phyloP scores from a whole-genome alignment of 2,329 filamentous ascomycete species.

The Torrubiellomyces zombiae region DNA sequence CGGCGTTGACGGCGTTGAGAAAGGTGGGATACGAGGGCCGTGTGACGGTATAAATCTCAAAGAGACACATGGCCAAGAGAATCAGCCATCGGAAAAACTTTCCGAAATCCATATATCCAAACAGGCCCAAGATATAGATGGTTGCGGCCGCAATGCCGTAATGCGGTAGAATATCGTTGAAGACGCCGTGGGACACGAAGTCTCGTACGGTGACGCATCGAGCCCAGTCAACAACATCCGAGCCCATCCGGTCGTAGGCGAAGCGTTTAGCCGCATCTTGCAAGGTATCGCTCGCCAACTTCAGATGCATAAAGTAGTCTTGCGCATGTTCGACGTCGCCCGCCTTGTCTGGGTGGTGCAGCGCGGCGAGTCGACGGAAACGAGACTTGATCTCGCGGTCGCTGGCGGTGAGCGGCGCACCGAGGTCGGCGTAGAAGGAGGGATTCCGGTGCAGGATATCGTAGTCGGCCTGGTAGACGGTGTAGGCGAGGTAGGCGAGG shows the following conservation, averaged over 20 bases:
- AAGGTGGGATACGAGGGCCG: slow-evolving; percentile 32
- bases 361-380: slow-evolving; percentile 59
- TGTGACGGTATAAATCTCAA: slow-evolving; percentile 40
- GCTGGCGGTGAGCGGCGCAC: slow-evolving; percentile 48
- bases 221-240: slow-evolving; percentile 49
- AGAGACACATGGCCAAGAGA: slow-evolving; percentile 32
- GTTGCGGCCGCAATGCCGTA: slow-evolving; percentile 39
- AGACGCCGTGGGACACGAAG: slow-evolving; percentile 47
- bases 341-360: slow-evolving; percentile 76
- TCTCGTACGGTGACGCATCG: slow-evolving; percentile 54
- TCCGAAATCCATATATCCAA: slow-evolving; percentile 53
- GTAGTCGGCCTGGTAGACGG: slow-evolving; percentile 81
- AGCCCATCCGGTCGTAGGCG: slow-evolving; percentile 80
- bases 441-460: slow-evolving; percentile 52
- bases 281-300: slow-evolving; percentile 68
- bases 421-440: slow-evolving; percentile 67
- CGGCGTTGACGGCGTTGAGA: slow-evolving; percentile 28
- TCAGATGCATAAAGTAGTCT: slow-evolving; percentile 61
- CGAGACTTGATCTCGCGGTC: slow-evolving; percentile 68
- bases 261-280: slow-evolving; percentile 62
- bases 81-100: slow-evolving; percentile 50
- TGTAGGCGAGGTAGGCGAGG: slow-evolving; percentile 71
- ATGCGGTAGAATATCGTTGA: slow-evolving; percentile 42
- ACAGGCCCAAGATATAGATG: slow-evolving; percentile 43
- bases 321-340: slow-evolving; percentile 17